Evolutionary conservation across 495 filamentous ascomycete species (phyloP), one percentile per base, ranked within the genome.

Genomic region (Neurospora terricola): DNA sequence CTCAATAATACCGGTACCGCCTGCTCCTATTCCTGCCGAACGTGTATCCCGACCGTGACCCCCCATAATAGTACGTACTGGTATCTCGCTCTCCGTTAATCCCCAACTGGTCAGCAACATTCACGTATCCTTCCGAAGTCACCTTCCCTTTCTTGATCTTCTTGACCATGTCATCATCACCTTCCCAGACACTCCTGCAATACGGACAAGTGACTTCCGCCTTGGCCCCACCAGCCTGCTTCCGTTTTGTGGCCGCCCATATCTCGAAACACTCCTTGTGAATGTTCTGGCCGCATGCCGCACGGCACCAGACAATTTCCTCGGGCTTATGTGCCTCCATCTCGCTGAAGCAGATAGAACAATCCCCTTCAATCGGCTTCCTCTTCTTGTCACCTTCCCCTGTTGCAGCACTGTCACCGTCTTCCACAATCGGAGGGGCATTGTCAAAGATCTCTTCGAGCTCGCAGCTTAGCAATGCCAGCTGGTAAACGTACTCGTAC

Each of bases 271-370:
- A 94, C 4, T 82, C 80, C 74, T 86, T 87, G 79, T 96, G 93
- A 12, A 94, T 85, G 75, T 96, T 94, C 79, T 94, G 92, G 1
- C 92, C 92, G 76, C 93, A 96, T 0, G 88, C 85, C 4, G 88
- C 87, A 71, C 88, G 88, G 78, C 93, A 96, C 84, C 89, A 94
- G 3, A 93, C 87, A 18, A 90, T 86, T 0, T 84, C 80, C 72
- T 91, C 90, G 6, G 5, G 37, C 74, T 72, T 27, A 5, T 83
- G 79, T 4, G 82, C 76, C 62, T 89, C 85, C 75, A 94, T 89
- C 59, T 91, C 89, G 75, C 84, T 88, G 77, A 90, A 93, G 80
- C 93, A 95, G 77, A 96, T 92, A 0, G 92, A 91, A 74, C 93
- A 95, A 75, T 95, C 91, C 16, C 90, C 92, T 39, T 94, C 91